phyloP scores from a whole-genome alignment of 768 basidiomycete species.

The Lyophyllum atratum region DNA sequence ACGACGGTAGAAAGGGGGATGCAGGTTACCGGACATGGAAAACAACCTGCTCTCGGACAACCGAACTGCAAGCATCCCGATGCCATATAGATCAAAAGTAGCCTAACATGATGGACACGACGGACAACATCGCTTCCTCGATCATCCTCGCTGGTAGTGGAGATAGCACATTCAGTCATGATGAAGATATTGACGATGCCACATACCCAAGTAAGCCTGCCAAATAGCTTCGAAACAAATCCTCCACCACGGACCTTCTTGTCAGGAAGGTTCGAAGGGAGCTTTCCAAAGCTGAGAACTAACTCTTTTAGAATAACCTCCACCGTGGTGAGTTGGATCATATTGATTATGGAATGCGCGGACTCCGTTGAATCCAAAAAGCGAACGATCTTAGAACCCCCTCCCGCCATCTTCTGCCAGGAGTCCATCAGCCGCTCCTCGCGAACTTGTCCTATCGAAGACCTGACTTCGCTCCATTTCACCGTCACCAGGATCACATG shows the following conservation, averaged over 20 bases:
- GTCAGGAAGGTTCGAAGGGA: not conserved
- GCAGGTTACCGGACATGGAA: too few relatives aligned
- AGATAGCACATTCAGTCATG: too few relatives aligned
- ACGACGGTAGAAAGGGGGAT: too few relatives aligned
- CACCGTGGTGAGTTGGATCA: not conserved
- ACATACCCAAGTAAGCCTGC: not conserved
- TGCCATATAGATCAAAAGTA: too few relatives aligned
- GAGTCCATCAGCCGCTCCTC: not conserved
- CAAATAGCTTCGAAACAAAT: not conserved
- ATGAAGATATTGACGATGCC: not conserved
- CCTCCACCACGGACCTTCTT: not conserved
- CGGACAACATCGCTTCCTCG: too few relatives aligned
- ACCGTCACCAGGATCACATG: slow-evolving; percentile 1
- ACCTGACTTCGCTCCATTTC: slow-evolving; percentile 1
- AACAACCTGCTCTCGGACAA: too few relatives aligned
- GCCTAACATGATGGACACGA: too few relatives aligned
- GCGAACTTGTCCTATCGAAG: not conserved
- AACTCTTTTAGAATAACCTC: not conserved
- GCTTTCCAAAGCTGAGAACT: not conserved
- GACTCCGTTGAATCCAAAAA: not conserved
- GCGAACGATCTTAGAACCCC: not conserved
- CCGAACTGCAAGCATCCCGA: too few relatives aligned
- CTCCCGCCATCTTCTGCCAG: not conserved
- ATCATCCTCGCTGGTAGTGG: too few relatives aligned
- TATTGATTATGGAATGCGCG: not conserved